Evolutionary conservation across 2,329 filamentous ascomycete genomes (phyloP), one percentile per base, ranked within the genome.

Genomic region (Trichoderma lentiforme): DNA sequence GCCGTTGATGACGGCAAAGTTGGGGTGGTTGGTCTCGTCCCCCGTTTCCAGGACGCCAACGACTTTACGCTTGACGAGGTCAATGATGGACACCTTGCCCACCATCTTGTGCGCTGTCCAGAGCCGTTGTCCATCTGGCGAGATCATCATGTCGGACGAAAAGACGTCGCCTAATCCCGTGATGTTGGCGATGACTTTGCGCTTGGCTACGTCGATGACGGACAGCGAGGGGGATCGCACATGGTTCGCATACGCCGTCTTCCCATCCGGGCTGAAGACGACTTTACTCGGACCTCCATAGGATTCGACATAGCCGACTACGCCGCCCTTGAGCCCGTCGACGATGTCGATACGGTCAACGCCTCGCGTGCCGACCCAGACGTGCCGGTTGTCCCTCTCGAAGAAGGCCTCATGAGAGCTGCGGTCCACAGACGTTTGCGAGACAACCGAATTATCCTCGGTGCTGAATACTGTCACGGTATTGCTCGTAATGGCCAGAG

Each of bases 141-240:
- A 74, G n/a, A 73, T 70, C 73, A 72, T 73, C 73, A 74, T 74
- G 43, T 74, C 73, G 3, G 73, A 73, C 2, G 72, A 74, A 2
- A 73, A 74, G 30, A 26, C 43, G 24, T 73, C 68, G 8, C 53
- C 73, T 5, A 74, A 61, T 5, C 68, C 70, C 11, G 36, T 36
- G 32, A 74, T 70, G 62, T 47, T 61, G 39, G 53, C 58, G 12
- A 68, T 43, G 39, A 72, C 61, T 7, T 51, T 51, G 53, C 72
- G 72, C 32, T 36, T 56, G 21, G 36, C 64, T 11, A 74, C 73
- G 26, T 74, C 65, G 51, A 73, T 73, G 56, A 74, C 56, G 26
- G 72, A 71, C 4, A 74, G 53, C n/a, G 71, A 72, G 8, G 73
- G 39, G 1, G 70, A 72, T 6, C 73, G 63, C 43, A 73, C 67